phyloP scores from a whole-genome alignment of 2,329 filamentous ascomycete species.

The Dactylellina sp. region DNA sequence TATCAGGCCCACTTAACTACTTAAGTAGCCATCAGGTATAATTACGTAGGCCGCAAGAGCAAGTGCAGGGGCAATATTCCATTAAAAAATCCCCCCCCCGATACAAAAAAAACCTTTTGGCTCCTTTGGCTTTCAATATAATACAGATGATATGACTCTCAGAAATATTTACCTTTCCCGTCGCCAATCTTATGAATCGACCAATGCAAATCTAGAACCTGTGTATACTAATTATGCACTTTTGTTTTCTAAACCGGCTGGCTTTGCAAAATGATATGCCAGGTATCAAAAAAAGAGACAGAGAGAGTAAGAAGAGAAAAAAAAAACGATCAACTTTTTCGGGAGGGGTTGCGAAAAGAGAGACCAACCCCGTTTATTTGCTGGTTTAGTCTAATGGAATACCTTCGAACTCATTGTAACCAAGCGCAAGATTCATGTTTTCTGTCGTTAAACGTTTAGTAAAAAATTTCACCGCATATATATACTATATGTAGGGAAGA shows the following conservation, averaged over 20 bases:
- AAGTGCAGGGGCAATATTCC: neutral
- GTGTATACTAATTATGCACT: neutral
- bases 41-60: neutral
- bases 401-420: slow-evolving; percentile 88
- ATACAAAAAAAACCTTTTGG: neutral
- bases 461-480: too few relatives aligned
- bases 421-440: slow-evolving; percentile 94
- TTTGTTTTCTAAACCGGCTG: too few relatives aligned
- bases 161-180: neutral
- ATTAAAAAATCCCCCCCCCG: too few relatives aligned
- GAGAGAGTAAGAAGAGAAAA: slow-evolving; percentile 4
- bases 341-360: neutral
- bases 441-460: slow-evolving; percentile 69
- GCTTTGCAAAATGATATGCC: too few relatives aligned
- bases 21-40: too few relatives aligned
- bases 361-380: neutral
- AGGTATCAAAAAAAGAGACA: too few relatives aligned
- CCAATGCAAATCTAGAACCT: neutral
- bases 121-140: neutral
- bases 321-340: slow-evolving; percentile 32
- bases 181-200: neutral
- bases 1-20: too few relatives aligned
- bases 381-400: slow-evolving; percentile 72
- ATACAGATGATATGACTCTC: neutral
- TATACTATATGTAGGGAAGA: slow-evolving; percentile 32